Conservation (phyloP, 768 basidiomycete species). For the Gymnopilus junonius region DNA sequence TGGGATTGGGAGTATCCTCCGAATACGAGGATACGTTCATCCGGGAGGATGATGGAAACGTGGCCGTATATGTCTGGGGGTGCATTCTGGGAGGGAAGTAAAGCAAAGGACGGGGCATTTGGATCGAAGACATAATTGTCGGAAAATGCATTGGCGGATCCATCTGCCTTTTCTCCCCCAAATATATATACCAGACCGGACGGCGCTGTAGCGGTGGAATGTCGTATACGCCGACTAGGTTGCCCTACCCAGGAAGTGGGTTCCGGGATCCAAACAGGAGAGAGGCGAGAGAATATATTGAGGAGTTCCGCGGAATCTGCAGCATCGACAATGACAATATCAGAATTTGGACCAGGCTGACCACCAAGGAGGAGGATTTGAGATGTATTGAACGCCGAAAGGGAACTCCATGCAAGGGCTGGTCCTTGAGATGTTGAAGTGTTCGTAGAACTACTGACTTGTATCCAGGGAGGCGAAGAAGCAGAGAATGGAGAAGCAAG, state of each 20-base stretch:
- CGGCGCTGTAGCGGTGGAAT: conserved; percentile 56
- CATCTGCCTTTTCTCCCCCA: conserved; percentile 85
- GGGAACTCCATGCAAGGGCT: conserved; percentile 77
- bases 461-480: conserved; percentile 71
- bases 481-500: conserved; percentile 61
- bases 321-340: conserved; percentile 49
- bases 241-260: conserved; percentile 60
- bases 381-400: conserved; percentile 65
- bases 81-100: conserved; percentile 55
- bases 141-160: conserved; percentile 63
- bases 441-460: conserved; percentile 52
- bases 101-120: conserved; percentile 50
- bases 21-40: conserved; percentile 72
- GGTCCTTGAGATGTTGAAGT: conserved; percentile 56
- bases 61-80: conserved; percentile 80
- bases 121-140: conserved; percentile 71
- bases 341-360: conserved; percentile 63
- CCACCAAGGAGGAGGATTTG: conserved; percentile 77
- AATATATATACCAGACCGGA: conserved; percentile 67
- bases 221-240: conserved; percentile 79
- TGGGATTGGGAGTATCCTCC: conserved; percentile 68
- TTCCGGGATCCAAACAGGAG: conserved; percentile 53
- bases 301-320: conserved; percentile 71
- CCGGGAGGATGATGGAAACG: conserved; percentile 64
- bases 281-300: conserved; percentile 39